Conservation (phyloP, 352 stramenopile genomes). For the Hyphochytrium catenoides region DNA sequence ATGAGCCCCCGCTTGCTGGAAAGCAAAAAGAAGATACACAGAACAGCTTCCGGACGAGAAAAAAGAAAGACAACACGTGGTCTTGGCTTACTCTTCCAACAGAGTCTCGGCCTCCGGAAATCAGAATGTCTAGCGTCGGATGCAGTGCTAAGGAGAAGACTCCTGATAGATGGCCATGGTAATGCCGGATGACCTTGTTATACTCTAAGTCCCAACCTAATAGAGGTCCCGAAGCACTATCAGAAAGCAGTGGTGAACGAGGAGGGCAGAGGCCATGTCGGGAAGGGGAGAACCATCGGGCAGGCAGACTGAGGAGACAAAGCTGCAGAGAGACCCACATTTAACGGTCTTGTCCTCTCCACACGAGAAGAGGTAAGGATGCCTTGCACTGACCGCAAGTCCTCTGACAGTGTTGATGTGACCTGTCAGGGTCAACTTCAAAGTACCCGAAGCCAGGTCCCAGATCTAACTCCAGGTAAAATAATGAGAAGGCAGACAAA, state of each 20-base stretch:
- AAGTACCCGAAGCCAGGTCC: slow-evolving; percentile 84
- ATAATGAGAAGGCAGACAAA: too few relatives aligned
- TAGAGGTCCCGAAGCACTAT: too few relatives aligned
- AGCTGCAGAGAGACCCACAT: slow-evolving; percentile 28
- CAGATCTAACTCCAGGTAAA: slow-evolving; percentile 51
- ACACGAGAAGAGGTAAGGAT: slow-evolving; percentile 94
- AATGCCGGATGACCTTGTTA: slow-evolving; percentile 98
- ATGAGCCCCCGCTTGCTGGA: too few relatives aligned
- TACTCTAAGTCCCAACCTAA: slow-evolving; percentile 96
- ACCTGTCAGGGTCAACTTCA: slow-evolving; percentile 96
- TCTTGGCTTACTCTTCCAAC: slow-evolving; percentile 44
- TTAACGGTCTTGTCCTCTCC: slow-evolving; percentile 98
- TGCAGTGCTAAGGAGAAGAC: slow-evolving; percentile 94
- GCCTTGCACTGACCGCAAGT: slow-evolving; percentile 76
- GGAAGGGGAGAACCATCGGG: slow-evolving; percentile 1
- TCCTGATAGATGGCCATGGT: slow-evolving; percentile 97
- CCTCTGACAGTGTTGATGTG: slow-evolving; percentile 94
- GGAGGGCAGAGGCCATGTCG: too few relatives aligned
- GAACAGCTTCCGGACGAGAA: slow-evolving; percentile 1
- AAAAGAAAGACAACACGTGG: slow-evolving; percentile 15
- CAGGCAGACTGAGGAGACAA: neutral
- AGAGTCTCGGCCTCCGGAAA: slow-evolving; percentile 82
- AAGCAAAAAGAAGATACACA: too few relatives aligned
- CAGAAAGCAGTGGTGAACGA: too few relatives aligned
- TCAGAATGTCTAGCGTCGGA: slow-evolving; percentile 91